phyloP scores from a whole-genome alignment of 2,329 filamentous ascomycete species.

The Gremmenia infestans region DNA sequence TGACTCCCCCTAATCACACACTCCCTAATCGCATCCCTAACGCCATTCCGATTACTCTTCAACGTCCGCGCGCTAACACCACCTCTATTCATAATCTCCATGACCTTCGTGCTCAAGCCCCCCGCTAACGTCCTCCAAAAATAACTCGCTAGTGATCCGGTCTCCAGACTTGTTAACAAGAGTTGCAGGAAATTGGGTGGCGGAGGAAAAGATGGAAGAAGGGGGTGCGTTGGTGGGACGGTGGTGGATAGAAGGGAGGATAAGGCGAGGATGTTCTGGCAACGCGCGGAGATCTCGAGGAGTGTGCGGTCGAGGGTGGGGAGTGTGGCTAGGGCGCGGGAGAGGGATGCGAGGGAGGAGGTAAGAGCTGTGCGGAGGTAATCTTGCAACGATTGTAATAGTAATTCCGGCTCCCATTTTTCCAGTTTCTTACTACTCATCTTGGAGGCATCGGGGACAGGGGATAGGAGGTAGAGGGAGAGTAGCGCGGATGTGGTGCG shows the following conservation, averaged over 20 bases:
- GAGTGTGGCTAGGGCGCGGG: conserved; percentile 71
- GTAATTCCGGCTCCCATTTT: conserved; percentile 53
- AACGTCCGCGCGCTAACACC: conserved; percentile 81
- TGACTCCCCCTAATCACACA: conserved; percentile 77
- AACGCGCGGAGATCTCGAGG: conserved; percentile 73
- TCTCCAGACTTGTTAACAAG: conserved; percentile 75
- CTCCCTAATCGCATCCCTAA: conserved; percentile 73
- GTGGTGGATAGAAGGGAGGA: conserved; percentile 69
- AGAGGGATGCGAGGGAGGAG: conserved; percentile 68
- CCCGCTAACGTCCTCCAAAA: conserved; percentile 91
- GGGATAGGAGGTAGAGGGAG: conserved; percentile 77
- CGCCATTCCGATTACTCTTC: conserved; percentile 65
- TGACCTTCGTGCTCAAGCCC: conserved; percentile 68
- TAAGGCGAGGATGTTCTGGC: conserved; percentile 86
- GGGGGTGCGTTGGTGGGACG: conserved; percentile 63
- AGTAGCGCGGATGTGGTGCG: conserved; percentile 69
- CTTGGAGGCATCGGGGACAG: conserved; percentile 48
- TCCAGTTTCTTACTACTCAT: conserved; percentile 41
- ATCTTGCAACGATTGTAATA: conserved; percentile 71
- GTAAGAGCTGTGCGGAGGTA: conserved; percentile 80
- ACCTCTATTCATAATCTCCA: conserved; percentile 78
- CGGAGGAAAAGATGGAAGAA: conserved; percentile 40
- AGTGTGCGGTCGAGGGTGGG: conserved; percentile 79
- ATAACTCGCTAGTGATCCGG: conserved; percentile 78
- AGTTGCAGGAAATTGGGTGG: conserved; percentile 59